phyloP scores from a whole-genome alignment of 164 flowering plant genomes.

The Stephania yunnanensis region DNA sequence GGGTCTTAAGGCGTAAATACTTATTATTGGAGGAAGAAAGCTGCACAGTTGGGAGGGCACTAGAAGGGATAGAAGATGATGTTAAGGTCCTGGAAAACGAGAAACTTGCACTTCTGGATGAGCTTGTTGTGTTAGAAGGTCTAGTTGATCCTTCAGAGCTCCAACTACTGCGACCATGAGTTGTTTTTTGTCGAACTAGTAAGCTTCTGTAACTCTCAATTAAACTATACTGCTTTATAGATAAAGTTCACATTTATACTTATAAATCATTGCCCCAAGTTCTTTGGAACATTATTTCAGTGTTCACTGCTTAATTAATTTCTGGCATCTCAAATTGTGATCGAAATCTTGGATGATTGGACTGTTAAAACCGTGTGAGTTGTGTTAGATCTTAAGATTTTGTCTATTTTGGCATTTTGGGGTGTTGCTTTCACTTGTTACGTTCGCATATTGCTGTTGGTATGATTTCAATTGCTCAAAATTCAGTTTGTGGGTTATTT shows the following conservation, averaged over 20 bases:
- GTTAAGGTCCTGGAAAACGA: conserved; percentile 62
- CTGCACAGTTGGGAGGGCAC: conserved; percentile 43
- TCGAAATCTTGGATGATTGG: neutral
- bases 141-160: conserved; percentile 72
- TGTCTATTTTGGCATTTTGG: neutral
- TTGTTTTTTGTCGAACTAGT: neutral
- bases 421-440: neutral
- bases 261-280: neutral
- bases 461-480: neutral
- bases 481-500: neutral
- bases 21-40: conserved; percentile 76
- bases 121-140: conserved; percentile 92
- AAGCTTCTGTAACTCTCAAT: conserved; percentile 2
- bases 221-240: neutral
- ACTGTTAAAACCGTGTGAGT: neutral
- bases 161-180: conserved; percentile 19
- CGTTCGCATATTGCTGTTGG: neutral
- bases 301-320: neutral
- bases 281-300: neutral
- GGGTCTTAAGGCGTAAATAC: conserved; percentile 65
- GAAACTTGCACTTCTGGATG: conserved; percentile 69
- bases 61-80: conserved; percentile 52
- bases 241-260: neutral
- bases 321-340: neutral
- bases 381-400: neutral